Evolutionary conservation across 192 early-diverging fungal species (phyloP).

Genomic region (Coemansia sp.): DNA sequence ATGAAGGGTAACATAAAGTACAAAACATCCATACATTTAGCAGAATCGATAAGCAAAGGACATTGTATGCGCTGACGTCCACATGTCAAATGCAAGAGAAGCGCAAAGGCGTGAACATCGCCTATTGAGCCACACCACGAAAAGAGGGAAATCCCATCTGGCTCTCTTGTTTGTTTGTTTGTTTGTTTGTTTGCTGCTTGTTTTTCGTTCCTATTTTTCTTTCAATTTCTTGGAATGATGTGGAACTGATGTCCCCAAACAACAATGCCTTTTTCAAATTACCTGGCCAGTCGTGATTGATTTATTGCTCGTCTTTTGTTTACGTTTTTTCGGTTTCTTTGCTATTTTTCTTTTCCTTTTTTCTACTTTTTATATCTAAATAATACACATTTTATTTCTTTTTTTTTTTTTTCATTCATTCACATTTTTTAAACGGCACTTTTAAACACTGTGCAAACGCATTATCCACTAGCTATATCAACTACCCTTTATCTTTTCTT

Average conservation of each 20-base stretch:
- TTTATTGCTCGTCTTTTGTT: constrained; percentile 8
- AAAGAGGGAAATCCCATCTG: neutral
- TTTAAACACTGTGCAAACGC: neutral
- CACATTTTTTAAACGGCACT: constrained; percentile 4
- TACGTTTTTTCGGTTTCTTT: constrained; percentile 6
- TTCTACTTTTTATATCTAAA: neutral
- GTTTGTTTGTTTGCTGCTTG: neutral
- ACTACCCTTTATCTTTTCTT: neutral
- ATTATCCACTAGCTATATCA: no score
- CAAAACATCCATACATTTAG: no score
- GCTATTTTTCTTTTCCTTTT: constrained; percentile 11
- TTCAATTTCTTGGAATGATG: neutral
- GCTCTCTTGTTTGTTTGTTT: neutral
- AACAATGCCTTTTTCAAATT: neutral
- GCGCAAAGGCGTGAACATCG: no score
- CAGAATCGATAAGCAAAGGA: no score
- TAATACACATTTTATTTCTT: neutral
- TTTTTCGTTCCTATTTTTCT: neutral
- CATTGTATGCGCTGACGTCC: no score
- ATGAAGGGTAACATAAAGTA: no score
- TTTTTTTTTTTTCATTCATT: neutral
- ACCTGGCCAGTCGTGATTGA: neutral
- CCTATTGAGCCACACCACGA: no score
- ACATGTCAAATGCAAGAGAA: no score
- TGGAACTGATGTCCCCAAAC: no score